Percentiles rank a stretch among this genome's conserved stretches.
These are phyloP conservation scores for Neurospora sp. DNA, from an alignment of 495 filamentous ascomycete species.

Conservation along the genomic window DNA sequence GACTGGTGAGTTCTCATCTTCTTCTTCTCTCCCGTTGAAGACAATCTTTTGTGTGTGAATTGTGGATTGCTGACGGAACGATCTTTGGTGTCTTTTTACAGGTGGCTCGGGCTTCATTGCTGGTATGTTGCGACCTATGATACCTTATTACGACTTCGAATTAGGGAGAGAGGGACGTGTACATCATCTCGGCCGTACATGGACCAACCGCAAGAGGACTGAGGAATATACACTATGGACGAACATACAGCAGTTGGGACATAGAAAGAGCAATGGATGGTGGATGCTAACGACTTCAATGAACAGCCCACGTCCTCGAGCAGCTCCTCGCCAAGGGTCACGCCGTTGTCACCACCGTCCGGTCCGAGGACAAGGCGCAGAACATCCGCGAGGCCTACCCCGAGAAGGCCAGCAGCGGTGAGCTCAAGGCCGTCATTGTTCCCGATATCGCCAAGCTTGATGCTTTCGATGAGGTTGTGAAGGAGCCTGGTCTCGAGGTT, in stretches of 20 bases:
- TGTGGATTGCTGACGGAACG: not conserved
- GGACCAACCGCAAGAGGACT: not conserved
- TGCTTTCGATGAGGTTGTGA: conserved; percentile 73
- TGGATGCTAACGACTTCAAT: conserved; percentile 2
- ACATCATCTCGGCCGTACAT: not conserved
- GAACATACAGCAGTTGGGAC: not conserved
- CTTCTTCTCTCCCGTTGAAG: no score
- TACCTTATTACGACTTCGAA: no score
- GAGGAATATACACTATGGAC: not conserved
- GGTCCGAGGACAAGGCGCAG: conserved; percentile 67
- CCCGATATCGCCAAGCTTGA: conserved; percentile 66
- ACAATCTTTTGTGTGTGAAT: not conserved
- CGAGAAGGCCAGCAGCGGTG: conserved; percentile 39
- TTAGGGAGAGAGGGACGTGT: not conserved
- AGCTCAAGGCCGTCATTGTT: conserved; percentile 68
- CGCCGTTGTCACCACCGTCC: conserved; percentile 75
- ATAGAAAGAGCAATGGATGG: not conserved
- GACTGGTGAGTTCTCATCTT: conserved; percentile 34
- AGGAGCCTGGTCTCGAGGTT: conserved; percentile 66
- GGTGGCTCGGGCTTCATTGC: conserved; percentile 43
- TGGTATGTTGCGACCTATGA: conserved; percentile 17
- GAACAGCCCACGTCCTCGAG: conserved; percentile 63
- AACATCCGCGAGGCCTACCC: conserved; percentile 62
- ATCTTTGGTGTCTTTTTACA: not conserved
- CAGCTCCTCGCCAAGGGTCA: conserved; percentile 58